Conservation (phyloP, 2,329 filamentous ascomycete genomes). For the Phoma sp. region DNA sequence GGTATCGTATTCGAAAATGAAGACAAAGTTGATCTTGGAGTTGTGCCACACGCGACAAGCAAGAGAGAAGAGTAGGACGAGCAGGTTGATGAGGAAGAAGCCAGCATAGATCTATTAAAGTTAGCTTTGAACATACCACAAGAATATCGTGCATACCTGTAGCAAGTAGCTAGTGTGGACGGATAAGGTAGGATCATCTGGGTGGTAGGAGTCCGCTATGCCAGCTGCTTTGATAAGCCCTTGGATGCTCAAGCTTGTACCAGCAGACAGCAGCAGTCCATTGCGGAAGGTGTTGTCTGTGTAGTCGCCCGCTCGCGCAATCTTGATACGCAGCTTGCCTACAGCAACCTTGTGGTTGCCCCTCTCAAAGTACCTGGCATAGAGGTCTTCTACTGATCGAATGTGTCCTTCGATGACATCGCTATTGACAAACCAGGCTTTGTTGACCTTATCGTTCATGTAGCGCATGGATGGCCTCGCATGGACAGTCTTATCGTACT, state of each 20-base stretch:
- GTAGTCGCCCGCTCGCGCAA: conserved; percentile 64
- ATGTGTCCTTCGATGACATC: conserved; percentile 83
- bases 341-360: conserved; percentile 92
- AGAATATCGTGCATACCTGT: conserved; percentile 56
- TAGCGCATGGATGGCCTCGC: conserved; percentile 79
- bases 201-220: conserved; percentile 32
- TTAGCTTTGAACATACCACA: conserved; percentile 51
- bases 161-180: conserved; percentile 62
- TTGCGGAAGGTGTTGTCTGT: conserved; percentile 66
- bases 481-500: conserved; percentile 91
- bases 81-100: conserved; percentile 82
- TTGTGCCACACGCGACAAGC: conserved; percentile 83
- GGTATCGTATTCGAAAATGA: conserved; percentile 95
- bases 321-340: conserved; percentile 80
- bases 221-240: conserved; percentile 50
- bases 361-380: conserved; percentile 91
- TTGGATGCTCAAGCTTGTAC: conserved; percentile 52
- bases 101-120: conserved; percentile 78
- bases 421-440: conserved; percentile 89
- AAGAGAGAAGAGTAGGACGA: conserved; percentile 84
- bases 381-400: conserved; percentile 83
- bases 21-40: conserved; percentile 92
- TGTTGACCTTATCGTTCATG: conserved; percentile 90
- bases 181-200: conserved; percentile 27
- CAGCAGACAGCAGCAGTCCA: conserved; percentile 55